Conservation (phyloP, 495 filamentous ascomycete genomes). For the Amphirosellinia nigrospora region DNA sequence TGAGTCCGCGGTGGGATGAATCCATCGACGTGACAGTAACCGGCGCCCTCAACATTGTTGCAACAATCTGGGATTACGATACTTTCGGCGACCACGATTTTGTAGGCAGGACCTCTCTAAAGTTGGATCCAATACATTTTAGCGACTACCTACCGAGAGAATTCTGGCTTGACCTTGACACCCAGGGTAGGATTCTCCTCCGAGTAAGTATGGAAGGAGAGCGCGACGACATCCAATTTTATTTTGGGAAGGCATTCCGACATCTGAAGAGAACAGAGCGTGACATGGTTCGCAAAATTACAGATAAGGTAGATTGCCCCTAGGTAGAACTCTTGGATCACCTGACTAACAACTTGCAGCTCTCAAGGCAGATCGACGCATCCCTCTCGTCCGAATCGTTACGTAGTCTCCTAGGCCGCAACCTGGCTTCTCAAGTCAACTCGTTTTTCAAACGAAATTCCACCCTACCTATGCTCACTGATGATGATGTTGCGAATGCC, state of each 20-base stretch:
- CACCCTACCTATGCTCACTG: slow-evolving; percentile 62
- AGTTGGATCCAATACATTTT: slow-evolving; percentile 94
- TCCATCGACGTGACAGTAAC: slow-evolving; percentile 93
- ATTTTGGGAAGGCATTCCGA: slow-evolving; percentile 96
- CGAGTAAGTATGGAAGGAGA: slow-evolving; percentile 98
- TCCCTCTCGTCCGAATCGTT: slow-evolving; percentile 84
- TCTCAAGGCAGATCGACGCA: slow-evolving; percentile 93
- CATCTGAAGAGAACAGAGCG: slow-evolving; percentile 92
- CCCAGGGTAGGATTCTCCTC: slow-evolving; percentile 86
- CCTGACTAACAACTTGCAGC: slow-evolving; percentile 54
- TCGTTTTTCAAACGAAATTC: slow-evolving; percentile 70
- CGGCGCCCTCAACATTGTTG: slow-evolving; percentile 90
- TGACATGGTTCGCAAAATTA: slow-evolving; percentile 98
- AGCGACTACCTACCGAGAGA: slow-evolving; percentile 93
- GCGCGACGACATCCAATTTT: slow-evolving; percentile 97
- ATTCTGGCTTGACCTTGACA: slow-evolving; percentile 97
- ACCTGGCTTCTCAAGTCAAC: slow-evolving; percentile 79
- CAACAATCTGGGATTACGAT: slow-evolving; percentile 99
- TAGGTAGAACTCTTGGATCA: not conserved
- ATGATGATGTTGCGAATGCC: slow-evolving; percentile 77
- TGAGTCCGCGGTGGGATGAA: slow-evolving; percentile 98
- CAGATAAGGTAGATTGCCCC: slow-evolving; percentile 78
- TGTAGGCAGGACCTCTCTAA: slow-evolving; percentile 90
- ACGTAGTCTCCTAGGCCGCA: slow-evolving; percentile 73
- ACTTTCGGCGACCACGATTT: slow-evolving; percentile 97